Evolutionary conservation across 2,329 filamentous ascomycete genomes (phyloP), one percentile per base, ranked within the genome.

Genomic region (Aspergillus bombycis): DNA sequence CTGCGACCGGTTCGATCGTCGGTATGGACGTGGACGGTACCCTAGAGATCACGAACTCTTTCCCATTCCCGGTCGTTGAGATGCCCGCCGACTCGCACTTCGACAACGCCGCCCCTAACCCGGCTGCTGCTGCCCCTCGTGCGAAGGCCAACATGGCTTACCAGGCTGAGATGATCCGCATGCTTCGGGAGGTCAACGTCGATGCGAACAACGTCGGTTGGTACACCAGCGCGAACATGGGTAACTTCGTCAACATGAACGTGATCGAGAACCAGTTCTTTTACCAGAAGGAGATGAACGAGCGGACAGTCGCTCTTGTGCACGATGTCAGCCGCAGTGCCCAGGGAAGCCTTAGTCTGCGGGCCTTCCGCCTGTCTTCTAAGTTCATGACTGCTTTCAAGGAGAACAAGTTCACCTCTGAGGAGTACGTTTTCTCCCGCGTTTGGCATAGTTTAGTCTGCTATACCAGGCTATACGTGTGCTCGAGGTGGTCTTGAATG

Each of bases 211-310:
- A 93, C 75, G 93, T 96, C 65, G 95, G 95, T 74, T 99, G 94
- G 94, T 99, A 99, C 84, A 97, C 93, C 64, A 97, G 93, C 83
- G 93, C 94, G 68, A 97, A 93, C 80, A 96, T 99, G 92, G 95
- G 95, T 80, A 98, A 97, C 85, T 98, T 98, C 73, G 86, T 98
- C 85, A 97, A 94, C 84, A 80, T 91, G 77, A 92, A 91, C 84
- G 94, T 97, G 77, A 92, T 99, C 80, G 95, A 99, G 86, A 99
- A 98, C 84, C 94, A 97, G 81, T 93, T 89, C 82, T 91, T 94
- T 84, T 98, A 97, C 85, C 95, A 99, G 85, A 95, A 92, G 80
- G 92, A 96, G 72, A 77, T 87, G 73, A 96, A 97, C 78, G 92
- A 95, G 81, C 86, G 87, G 79, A 93, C 92, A 8, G 88, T 97